Evolutionary conservation across 2,329 filamentous ascomycete genomes (phyloP).

Genomic region (Rugonectria rugulosa): DNA sequence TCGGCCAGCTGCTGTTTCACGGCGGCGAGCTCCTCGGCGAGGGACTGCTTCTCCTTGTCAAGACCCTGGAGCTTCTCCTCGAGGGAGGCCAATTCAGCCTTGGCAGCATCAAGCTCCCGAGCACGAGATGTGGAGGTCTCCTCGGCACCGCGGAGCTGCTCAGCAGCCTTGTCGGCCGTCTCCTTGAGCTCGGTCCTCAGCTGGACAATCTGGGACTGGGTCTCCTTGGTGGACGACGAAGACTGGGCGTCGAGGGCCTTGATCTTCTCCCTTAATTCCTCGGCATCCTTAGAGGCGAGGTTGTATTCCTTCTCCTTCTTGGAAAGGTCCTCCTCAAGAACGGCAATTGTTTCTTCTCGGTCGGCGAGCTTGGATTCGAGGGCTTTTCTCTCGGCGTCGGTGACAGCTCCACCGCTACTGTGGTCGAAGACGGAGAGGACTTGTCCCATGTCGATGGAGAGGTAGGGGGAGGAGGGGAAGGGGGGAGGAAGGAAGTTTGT

Average conservation of each 20-base stretch:
- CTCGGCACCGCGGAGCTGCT: slow-evolving; percentile 40
- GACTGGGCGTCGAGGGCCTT: slow-evolving; percentile 44
- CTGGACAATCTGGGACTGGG: slow-evolving; percentile 42
- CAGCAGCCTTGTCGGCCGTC: slow-evolving; percentile 31
- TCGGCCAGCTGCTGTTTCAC: slow-evolving; percentile 45
- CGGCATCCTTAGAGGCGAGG: slow-evolving; percentile 45
- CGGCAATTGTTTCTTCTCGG: slow-evolving; percentile 46
- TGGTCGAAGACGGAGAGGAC: slow-evolving; percentile 49
- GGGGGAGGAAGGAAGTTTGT: slow-evolving; percentile 16
- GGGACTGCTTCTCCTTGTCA: slow-evolving; percentile 40
- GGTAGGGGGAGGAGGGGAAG: not conserved
- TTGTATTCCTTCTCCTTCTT: slow-evolving; percentile 50
- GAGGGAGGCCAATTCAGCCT: slow-evolving; percentile 31
- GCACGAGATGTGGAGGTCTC: slow-evolving; percentile 29
- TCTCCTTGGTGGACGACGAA: slow-evolving; percentile 42
- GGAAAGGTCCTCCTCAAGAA: slow-evolving; percentile 43
- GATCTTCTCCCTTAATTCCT: slow-evolving; percentile 49
- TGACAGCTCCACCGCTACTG: slow-evolving; percentile 44
- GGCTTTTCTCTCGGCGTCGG: slow-evolving; percentile 36
- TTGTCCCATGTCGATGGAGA: slow-evolving; percentile 47
- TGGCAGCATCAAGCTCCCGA: slow-evolving; percentile 36
- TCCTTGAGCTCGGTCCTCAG: slow-evolving; percentile 46
- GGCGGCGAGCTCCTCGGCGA: slow-evolving; percentile 43
- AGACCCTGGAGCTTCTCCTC: slow-evolving; percentile 38
- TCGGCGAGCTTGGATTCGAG: slow-evolving; percentile 51